A percentile compares a stretch with the other conserved stretches of the same genome.
Evolutionary conservation across 345 rosid genomes (phyloP).

Genomic region (Firmiana major): DNA sequence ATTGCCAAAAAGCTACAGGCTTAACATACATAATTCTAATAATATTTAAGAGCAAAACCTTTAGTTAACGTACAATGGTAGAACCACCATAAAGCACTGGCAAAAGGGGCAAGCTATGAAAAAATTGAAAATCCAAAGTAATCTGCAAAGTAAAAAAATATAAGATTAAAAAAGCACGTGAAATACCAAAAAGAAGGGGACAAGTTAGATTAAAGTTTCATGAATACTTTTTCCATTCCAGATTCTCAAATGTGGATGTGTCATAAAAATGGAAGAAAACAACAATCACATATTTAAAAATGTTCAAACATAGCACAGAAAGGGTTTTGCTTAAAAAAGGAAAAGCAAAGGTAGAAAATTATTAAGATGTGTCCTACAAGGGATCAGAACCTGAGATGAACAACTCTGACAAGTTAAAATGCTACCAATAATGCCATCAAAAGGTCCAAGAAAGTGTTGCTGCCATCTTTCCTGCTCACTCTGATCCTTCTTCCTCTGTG

Average conservation of each 20-base stretch:
- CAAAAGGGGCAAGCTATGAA: slow-evolving; percentile 72
- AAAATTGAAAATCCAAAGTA: slow-evolving; percentile 78
- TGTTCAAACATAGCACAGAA: slow-evolving; percentile 2
- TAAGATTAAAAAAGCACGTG: neutral
- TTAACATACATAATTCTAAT: slow-evolving; percentile 11
- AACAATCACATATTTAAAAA: neutral
- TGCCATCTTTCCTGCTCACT: slow-evolving; percentile 74
- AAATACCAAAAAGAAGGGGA: neutral
- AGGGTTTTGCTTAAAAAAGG: neutral
- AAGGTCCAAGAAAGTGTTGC: slow-evolving; percentile 81
- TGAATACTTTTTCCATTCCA: neutral
- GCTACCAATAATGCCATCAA: slow-evolving; percentile 74
- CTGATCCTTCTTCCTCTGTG: slow-evolving; percentile 26
- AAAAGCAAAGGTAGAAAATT: neutral
- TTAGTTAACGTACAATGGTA: slow-evolving; percentile 65
- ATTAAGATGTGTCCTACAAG: slow-evolving; percentile 13
- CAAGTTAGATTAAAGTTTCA: neutral
- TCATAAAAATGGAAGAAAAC: neutral
- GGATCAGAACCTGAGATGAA: slow-evolving; percentile 57
- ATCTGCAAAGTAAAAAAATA: slow-evolving; percentile 49
- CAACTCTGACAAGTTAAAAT: slow-evolving; percentile 69
- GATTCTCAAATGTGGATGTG: neutral
- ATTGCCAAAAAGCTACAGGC: neutral
- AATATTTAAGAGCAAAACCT: slow-evolving; percentile 39
- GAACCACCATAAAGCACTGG: slow-evolving; percentile 48